Evolutionary conservation across 441 rosid species (phyloP).

Genomic region (Cnidoscolus chayamansa): DNA sequence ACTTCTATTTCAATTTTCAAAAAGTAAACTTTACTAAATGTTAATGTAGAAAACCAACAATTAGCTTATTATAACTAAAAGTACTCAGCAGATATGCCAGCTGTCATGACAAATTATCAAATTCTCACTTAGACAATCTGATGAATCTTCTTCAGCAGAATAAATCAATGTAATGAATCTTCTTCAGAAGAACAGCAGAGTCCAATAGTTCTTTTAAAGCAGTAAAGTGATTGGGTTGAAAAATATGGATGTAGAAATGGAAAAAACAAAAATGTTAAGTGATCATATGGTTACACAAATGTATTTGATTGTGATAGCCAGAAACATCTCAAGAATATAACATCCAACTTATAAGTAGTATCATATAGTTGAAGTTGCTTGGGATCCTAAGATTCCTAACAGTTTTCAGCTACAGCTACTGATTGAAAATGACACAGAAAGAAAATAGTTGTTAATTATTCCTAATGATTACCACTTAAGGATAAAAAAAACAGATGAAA

Average conservation of each 20-base stretch:
- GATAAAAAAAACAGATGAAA: too few species aligned
- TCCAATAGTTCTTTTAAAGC: neutral
- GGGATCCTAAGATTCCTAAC: too few species aligned
- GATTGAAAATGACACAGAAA: too few species aligned
- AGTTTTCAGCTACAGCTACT: too few species aligned
- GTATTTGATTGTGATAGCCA: neutral
- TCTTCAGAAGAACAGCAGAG: neutral
- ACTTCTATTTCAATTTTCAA: neutral
- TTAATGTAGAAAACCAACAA: neutral
- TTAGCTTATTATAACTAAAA: neutral
- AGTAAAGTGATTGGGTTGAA: neutral
- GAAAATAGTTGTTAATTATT: too few species aligned
- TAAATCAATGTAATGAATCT: neutral
- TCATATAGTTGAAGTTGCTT: too few species aligned
- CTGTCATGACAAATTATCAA: neutral
- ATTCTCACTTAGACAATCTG: neutral
- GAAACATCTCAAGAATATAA: neutral
- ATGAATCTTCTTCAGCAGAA: neutral
- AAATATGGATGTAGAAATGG: too few species aligned
- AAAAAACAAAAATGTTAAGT: neutral
- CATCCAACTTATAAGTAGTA: neutral
- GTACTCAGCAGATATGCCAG: neutral
- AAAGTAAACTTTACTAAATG: neutral
- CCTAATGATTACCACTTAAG: too few species aligned
- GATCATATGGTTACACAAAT: neutral